A percentile compares a stretch with the other conserved stretches of the same genome.
Evolutionary conservation across 2,329 filamentous ascomycete species (phyloP).

Genomic region (Ophiosphaerella narmari): DNA sequence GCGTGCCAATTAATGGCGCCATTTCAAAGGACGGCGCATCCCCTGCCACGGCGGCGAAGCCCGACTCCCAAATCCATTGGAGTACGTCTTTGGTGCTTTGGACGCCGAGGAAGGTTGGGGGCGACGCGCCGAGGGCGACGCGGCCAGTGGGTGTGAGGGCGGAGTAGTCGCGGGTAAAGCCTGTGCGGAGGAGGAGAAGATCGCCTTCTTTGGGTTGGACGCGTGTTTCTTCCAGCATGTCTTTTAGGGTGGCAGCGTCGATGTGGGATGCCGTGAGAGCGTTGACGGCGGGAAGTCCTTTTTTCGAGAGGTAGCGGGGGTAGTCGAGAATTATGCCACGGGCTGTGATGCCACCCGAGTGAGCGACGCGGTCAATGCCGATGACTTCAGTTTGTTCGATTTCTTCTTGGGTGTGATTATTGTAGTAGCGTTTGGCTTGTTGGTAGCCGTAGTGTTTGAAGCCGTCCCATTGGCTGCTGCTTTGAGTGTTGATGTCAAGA

Average conservation of each 20-base stretch:
- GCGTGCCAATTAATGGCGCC: conserved; percentile 43
- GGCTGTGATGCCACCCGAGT: conserved; percentile 36
- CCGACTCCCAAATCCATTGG: conserved; percentile 53
- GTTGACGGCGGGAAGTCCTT: conserved; percentile 23
- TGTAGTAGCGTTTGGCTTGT: conserved; percentile 49
- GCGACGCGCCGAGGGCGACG: conserved; percentile 30
- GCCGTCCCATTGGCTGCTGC: conserved; percentile 47
- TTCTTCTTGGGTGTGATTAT: conserved; percentile 47
- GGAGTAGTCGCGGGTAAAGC: conserved; percentile 46
- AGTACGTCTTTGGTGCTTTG: conserved; percentile 43
- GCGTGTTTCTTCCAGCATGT: conserved; percentile 42
- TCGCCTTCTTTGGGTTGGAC: conserved; percentile 41
- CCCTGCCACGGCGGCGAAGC: conserved; percentile 53
- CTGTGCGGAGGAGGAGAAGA: conserved; percentile 36
- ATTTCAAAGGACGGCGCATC: conserved; percentile 52
- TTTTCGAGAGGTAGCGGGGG: conserved; percentile 29
- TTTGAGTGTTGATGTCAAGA: conserved; percentile 46
- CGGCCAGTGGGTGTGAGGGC: conserved; percentile 24
- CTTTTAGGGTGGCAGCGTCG: conserved; percentile 25
- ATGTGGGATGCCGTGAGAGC: conserved; percentile 31
- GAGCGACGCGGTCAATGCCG: conserved; percentile 48
- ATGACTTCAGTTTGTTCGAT: conserved; percentile 44
- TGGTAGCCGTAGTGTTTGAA: conserved; percentile 51
- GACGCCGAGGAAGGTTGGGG: conserved; percentile 48
- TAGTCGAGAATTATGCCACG: conserved; percentile 41